Conservation (phyloP, 805 yeast genomes). For the Metschnikowia shivogae region DNA sequence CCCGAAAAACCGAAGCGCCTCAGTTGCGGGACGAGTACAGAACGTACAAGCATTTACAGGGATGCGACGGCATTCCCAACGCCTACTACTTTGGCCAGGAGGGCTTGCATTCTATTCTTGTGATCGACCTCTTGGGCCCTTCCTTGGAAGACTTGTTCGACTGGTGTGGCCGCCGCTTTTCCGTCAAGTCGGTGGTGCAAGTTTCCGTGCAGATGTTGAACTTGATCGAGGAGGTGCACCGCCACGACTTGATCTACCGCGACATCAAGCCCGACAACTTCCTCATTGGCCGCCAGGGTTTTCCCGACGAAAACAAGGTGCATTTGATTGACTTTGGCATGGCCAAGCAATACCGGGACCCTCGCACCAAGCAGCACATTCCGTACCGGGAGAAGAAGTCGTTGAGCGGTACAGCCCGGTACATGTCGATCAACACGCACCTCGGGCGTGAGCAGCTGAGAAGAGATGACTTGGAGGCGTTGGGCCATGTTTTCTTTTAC, state of each 20-base stretch:
- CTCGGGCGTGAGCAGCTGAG: slow-evolving; percentile 95
- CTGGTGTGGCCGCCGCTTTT: slow-evolving; percentile 79
- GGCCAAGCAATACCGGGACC: slow-evolving; percentile 83
- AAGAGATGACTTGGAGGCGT: slow-evolving; percentile 92
- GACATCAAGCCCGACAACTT: slow-evolving; percentile 85
- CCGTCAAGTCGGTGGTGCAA: slow-evolving; percentile 68
- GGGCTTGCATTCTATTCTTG: slow-evolving; percentile 73
- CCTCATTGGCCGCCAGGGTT: slow-evolving; percentile 60
- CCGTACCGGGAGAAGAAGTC: slow-evolving; percentile 95
- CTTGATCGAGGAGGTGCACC: slow-evolving; percentile 68
- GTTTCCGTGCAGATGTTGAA: slow-evolving; percentile 76
- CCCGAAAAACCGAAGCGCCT: slow-evolving; percentile 78
- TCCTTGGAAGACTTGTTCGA: slow-evolving; percentile 80
- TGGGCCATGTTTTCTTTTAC: slow-evolving; percentile 91
- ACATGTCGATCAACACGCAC: slow-evolving; percentile 93
- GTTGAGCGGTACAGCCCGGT: slow-evolving; percentile 95
- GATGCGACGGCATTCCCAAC: slow-evolving; percentile 71
- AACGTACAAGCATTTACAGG: slow-evolving; percentile 68
- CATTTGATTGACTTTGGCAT: slow-evolving; percentile 81
- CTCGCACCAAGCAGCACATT: slow-evolving; percentile 73
- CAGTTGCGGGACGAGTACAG: slow-evolving; percentile 78
- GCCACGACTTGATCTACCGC: slow-evolving; percentile 71
- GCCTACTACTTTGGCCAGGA: slow-evolving; percentile 85
- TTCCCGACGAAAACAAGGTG: slow-evolving; percentile 60
- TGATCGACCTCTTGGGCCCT: slow-evolving; percentile 75